Evolutionary conservation across 495 filamentous ascomycete species (phyloP), one percentile per base, ranked within the genome.

Genomic region (Acidomyces sp.): DNA sequence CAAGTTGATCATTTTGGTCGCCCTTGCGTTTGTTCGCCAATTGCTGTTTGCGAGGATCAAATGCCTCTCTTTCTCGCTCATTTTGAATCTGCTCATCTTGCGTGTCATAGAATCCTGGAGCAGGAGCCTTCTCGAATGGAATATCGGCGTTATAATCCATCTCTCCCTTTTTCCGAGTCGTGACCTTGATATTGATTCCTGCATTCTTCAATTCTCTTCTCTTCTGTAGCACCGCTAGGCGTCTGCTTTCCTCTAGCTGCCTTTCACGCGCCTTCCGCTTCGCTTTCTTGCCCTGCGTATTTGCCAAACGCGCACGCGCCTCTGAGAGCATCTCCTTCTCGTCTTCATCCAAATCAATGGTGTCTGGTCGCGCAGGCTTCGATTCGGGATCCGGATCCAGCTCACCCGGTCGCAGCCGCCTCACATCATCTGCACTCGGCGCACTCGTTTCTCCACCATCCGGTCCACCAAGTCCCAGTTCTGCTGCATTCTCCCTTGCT

Each of bases 131-230:
- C 62, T 97, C 90, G 51, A 97, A 95, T 2, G 92, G 90, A 42
- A 96, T 90, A 53, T 96, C 90, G 41, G 90, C 92, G 56, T 96
- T 96, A 66, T 97, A 97, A 58, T 97, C 90, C 87, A 97, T 96
- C 66, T 95, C 78, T 1, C 87, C 87, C 62, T 81, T 78, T 64
- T 95, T 95, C 36, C 79, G 74, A 19, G 81, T 92, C n/a, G 77
- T 75, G 24, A 96, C 76, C 61, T 95, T 96, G 65, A 96, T 88
- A 48, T 97, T 96, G 62, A 97, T 96, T 24, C 90, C 90, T 9
- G 92, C 86, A 63, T 85, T 87, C 60, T 97, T 97, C 25, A 97
- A 71, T 61, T 97, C 90, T 20, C 90, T 75, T 18, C 92, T 80
- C 63, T 97, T 97, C 64, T 95, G 88, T 38, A 97, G 65, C 19